phyloP scores from a whole-genome alignment of 805 yeast species.

The Cephaloascus albidus region DNA sequence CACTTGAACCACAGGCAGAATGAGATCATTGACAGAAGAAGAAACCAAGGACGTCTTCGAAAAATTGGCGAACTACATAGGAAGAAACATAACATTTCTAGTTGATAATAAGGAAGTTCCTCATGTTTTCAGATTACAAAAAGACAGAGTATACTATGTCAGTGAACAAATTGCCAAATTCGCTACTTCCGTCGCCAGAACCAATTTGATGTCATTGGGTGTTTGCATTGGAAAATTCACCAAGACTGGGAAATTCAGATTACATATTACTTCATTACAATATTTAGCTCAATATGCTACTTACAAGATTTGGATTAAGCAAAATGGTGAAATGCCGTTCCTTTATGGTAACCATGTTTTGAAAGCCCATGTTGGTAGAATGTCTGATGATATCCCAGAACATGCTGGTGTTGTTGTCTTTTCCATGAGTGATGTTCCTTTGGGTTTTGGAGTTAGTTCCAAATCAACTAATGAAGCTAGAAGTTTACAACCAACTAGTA shows the following conservation, averaged over 20 bases:
- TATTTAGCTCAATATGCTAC: slow-evolving; percentile 81
- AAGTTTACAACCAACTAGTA: slow-evolving; percentile 84
- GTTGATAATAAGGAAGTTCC: slow-evolving; percentile 83
- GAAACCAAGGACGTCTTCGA: slow-evolving; percentile 95
- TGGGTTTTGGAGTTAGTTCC: slow-evolving; percentile 94
- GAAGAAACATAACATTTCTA: slow-evolving; percentile 84
- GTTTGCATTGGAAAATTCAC: slow-evolving; percentile 95
- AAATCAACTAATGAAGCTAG: slow-evolving; percentile 85
- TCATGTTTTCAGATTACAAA: slow-evolving; percentile 91
- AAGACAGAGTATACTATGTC: slow-evolving; percentile 93
- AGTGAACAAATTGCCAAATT: slow-evolving; percentile 71
- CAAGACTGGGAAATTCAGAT: slow-evolving; percentile 91
- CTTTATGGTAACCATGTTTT: slow-evolving; percentile 92
- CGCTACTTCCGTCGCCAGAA: slow-evolving; percentile 87
- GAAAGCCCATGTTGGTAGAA: slow-evolving; percentile 93
- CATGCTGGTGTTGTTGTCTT: slow-evolving; percentile 92
- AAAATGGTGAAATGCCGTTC: slow-evolving; percentile 98
- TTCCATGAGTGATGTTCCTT: slow-evolving; percentile 86
- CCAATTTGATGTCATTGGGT: slow-evolving; percentile 86
- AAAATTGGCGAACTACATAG: slow-evolving; percentile 91
- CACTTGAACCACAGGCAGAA: too few relatives aligned
- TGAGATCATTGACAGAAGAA: slow-evolving; percentile 95
- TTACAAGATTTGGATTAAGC: slow-evolving; percentile 92
- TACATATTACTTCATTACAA: slow-evolving; percentile 87
- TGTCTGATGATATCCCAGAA: slow-evolving; percentile 96